These are phyloP conservation scores for Mycena leptocephala DNA, from an alignment of 768 basidiomycete species.

Conservation along the genomic window DNA sequence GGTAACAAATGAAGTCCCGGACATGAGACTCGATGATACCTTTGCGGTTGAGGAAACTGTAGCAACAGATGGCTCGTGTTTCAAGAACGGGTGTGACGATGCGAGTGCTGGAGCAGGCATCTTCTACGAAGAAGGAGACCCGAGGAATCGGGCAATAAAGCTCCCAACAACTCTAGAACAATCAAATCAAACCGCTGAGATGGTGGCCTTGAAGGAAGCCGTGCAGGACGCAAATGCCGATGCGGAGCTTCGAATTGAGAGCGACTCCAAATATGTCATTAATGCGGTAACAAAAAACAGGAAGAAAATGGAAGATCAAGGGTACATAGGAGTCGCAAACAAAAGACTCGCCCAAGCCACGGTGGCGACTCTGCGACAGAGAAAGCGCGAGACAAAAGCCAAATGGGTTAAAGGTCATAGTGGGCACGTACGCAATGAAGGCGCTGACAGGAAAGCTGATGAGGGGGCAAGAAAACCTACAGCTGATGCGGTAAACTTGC, in stretches of 20 bases:
- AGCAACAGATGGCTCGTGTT: conserved; percentile 45
- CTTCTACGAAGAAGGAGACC: conserved; percentile 34
- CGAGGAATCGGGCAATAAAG: conserved; percentile 24
- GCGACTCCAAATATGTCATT: conserved; percentile 41
- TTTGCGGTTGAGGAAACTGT: background rate
- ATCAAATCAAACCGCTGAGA: conserved; percentile 41
- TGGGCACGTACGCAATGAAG: conserved; percentile 38
- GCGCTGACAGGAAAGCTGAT: conserved; percentile 38
- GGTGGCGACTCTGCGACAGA: conserved; percentile 20
- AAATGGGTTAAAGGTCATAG: conserved; percentile 47
- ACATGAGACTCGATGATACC: background rate
- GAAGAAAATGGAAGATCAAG: conserved; percentile 42
- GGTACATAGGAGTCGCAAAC: conserved; percentile 43
- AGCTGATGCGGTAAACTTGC: background rate
- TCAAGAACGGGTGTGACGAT: conserved; percentile 32
- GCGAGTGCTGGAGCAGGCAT: conserved; percentile 39
- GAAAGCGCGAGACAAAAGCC: conserved; percentile 33
- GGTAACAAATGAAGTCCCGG: background rate
- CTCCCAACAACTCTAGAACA: conserved; percentile 32
- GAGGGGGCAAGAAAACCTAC: conserved; percentile 24
- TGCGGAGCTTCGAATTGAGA: conserved; percentile 29
- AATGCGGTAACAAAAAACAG: conserved; percentile 40
- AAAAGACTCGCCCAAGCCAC: conserved; percentile 9
- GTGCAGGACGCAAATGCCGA: background rate
- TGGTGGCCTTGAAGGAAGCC: conserved; percentile 27